Percentiles rank a stretch among this genome's conserved stretches.
Evolutionary conservation across 2,329 filamentous ascomycete species (phyloP).

Genomic region (Escovopsis weberi): DNA sequence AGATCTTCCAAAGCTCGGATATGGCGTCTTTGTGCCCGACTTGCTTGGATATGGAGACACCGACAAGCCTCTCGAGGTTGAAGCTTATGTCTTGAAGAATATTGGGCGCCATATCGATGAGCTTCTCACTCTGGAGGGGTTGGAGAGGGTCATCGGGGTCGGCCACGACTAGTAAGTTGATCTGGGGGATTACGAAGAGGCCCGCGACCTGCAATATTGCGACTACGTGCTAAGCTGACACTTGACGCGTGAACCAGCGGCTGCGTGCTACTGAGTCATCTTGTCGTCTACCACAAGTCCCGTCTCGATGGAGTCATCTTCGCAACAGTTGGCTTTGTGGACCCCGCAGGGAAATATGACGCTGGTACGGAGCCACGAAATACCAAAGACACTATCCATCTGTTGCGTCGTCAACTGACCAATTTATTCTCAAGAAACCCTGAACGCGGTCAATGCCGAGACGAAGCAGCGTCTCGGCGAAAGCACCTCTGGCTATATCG

Average conservation of each 20-base stretch:
- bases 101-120: constrained; percentile 7
- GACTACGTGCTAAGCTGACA: too few relatives aligned
- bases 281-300: not conserved
- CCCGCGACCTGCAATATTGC: constrained; percentile 2
- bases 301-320: not conserved
- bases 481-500: not conserved
- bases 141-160: constrained; percentile 7
- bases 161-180: constrained; percentile 8
- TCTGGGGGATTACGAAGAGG: constrained; percentile 2
- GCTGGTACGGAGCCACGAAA: not conserved
- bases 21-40: constrained; percentile 9
- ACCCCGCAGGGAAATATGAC: not conserved
- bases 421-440: not conserved
- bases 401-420: not conserved
- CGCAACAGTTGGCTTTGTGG: not conserved
- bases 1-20: constrained; percentile 6
- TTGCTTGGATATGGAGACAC: constrained; percentile 11
- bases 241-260: constrained; percentile 1
- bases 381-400: not conserved
- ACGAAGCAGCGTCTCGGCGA: not conserved
- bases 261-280: constrained; percentile 3
- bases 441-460: not conserved
- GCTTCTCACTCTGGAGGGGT: constrained; percentile 5
- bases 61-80: constrained; percentile 6
- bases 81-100: constrained; percentile 6